These are phyloP conservation scores for Mycena filopes DNA, from an alignment of 768 basidiomycete species.

Conservation along the genomic window DNA sequence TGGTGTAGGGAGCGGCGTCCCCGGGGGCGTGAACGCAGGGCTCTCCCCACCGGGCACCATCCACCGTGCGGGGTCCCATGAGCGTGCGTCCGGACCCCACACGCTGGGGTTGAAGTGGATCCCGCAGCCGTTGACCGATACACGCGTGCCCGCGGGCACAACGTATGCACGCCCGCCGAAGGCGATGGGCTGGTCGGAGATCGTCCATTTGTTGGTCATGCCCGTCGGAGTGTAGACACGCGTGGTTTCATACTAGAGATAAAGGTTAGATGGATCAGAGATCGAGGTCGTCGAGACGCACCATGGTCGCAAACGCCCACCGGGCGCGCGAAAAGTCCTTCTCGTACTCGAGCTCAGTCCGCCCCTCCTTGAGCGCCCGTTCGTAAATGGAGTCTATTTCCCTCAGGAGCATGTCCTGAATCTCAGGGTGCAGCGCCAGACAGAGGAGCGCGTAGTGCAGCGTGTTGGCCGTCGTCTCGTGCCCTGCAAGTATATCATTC, in stretches of 20 bases:
- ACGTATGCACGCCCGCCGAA: conserved; percentile 7
- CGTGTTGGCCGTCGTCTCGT: conserved; percentile 30
- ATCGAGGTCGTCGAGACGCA: not conserved
- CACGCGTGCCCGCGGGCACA: conserved; percentile 14
- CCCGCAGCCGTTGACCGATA: conserved; percentile 10
- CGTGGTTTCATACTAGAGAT: conserved; percentile 17
- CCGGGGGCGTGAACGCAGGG: not conserved
- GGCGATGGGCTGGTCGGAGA: not conserved
- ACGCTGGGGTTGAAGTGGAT: conserved; percentile 19
- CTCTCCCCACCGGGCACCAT: not conserved
- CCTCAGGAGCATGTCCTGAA: conserved; percentile 25
- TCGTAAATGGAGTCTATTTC: conserved; percentile 28
- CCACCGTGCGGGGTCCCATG: conserved; percentile 24
- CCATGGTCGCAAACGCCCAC: conserved; percentile 20
- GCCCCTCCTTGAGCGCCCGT: conserved; percentile 10
- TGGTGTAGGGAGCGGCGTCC: not conserved
- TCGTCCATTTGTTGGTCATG: conserved; percentile 27
- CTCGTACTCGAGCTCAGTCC: conserved; percentile 17
- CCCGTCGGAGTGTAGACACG: conserved; percentile 22
- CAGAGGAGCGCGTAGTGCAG: conserved; percentile 30
- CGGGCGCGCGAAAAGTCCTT: conserved; percentile 1
- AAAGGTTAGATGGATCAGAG: not conserved
- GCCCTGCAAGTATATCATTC: conserved; percentile 7
- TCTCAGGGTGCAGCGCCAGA: conserved; percentile 28
- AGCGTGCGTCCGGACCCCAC: conserved; percentile 19